Evolutionary conservation across 495 filamentous ascomycete genomes (phyloP).

Genomic region (Xylaria curta): DNA sequence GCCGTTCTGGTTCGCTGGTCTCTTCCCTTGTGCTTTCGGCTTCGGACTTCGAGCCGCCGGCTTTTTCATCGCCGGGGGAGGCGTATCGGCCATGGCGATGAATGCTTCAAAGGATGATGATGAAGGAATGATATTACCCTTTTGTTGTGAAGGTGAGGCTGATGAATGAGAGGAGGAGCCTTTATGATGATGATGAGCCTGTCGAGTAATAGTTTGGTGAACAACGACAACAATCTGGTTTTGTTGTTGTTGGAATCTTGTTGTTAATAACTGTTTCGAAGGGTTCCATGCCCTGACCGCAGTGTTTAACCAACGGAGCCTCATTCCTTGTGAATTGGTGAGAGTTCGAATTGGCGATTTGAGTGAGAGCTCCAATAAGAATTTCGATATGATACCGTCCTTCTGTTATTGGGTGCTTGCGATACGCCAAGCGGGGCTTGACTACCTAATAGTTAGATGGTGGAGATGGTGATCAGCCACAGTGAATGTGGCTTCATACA

Average conservation of each 20-base stretch:
- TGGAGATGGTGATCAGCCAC: background rate
- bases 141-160: background rate
- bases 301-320: background rate
- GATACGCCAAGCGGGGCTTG: background rate
- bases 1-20: conserved; percentile 6
- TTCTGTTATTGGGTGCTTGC: background rate
- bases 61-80: background rate
- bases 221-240: background rate
- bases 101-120: background rate
- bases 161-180: background rate
- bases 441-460: background rate
- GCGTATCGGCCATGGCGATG: background rate
- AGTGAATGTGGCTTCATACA: background rate
- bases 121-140: too few relatives aligned
- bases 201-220: background rate
- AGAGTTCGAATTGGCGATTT: background rate
- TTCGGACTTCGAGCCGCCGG: background rate
- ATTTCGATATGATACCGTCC: conserved; percentile 14
- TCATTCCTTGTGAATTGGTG: conserved; percentile 4
- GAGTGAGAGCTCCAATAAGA: conserved; percentile 1
- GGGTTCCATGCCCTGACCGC: conserved; percentile 13
- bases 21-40: conserved; percentile 10
- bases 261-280: background rate
- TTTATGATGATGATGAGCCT: background rate
- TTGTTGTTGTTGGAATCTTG: background rate